phyloP scores from a whole-genome alignment of 257 asterid genomes.

The Avicennia marina region DNA sequence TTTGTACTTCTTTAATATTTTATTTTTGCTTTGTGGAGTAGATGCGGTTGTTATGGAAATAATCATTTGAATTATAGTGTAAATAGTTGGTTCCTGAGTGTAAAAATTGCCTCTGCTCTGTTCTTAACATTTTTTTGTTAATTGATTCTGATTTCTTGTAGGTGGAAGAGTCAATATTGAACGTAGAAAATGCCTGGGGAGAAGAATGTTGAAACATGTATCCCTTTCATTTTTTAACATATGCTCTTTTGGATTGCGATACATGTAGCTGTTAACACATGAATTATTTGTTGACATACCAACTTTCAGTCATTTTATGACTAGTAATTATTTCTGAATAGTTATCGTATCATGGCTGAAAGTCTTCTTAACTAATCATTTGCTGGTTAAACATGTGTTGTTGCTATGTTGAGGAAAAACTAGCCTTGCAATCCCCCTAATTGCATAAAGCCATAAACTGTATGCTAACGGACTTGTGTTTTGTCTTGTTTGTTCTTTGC shows the following conservation, averaged over 20 bases:
- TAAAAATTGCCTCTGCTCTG: neutral
- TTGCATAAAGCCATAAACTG: neutral
- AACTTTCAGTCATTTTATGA: neutral
- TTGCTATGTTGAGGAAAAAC: neutral
- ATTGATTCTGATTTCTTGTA: slow-evolving; percentile 10
- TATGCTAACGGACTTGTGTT: neutral
- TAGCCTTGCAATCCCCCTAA: neutral
- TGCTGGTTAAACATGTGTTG: neutral
- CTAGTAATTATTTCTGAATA: neutral
- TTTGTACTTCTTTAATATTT: neutral
- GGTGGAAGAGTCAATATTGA: slow-evolving; percentile 27
- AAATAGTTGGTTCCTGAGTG: neutral
- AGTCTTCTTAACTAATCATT: neutral
- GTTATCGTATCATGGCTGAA: neutral
- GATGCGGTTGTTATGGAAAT: neutral
- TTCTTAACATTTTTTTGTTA: slow-evolving; percentile 6
- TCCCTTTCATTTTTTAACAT: neutral
- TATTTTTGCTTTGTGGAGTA: slow-evolving; percentile 5
- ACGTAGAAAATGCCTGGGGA: slow-evolving; percentile 47
- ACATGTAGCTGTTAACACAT: neutral
- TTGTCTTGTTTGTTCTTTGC: neutral
- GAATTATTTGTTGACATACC: neutral
- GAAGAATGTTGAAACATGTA: slow-evolving; percentile 51
- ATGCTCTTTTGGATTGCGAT: slow-evolving; percentile 1
- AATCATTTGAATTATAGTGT: neutral